Evolutionary conservation across 23 red algal species (phyloP), one percentile per base, ranked within the genome.

Genomic region (Gracilaria domingensis): DNA sequence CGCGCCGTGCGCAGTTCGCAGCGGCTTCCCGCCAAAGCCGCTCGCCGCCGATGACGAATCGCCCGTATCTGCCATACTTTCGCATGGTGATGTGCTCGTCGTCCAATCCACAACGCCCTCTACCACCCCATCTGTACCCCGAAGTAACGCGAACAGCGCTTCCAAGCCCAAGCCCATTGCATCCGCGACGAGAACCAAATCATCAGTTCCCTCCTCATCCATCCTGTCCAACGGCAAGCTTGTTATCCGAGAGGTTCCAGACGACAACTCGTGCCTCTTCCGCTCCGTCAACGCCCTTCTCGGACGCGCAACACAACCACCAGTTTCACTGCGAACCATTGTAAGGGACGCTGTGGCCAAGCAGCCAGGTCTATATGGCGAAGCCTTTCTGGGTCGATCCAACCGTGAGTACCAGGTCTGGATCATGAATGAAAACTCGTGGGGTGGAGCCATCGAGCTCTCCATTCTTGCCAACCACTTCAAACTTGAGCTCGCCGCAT

Each of bases 261-360:
- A 99, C 75, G 97, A 99, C 79, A 99, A 99, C 83, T 95, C 90
- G 21, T 99, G 97, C 61, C 87, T 99, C 7, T 99, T 99, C 81
- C 89, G 89, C 26, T 72, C 86, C 48, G 93, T 99, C 44, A 73
- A 78, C 37, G 86, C 53, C 17, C 64, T 90, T 49, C 75, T 94
- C 45, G 57, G 58, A 4, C 74, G 83, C 34, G 44, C 72, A 3
- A 34, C 75, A 14, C 70, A 65, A 35, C 24, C 62, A 26, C 38
- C 87, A 26, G 57, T 28, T 5, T 40, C 82, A 34, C 75, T 99
- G 21, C 87, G 97, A 30, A 40, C 39, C 21, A 79, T 93, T 45
- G 83, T 94, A 24, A 60, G 91, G 21, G 65, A 76, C 23, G 90
- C 85, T 9, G 82, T 99, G 26, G 39, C 79, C 12, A 26, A 33